These are phyloP conservation scores for Stevia rebaudiana DNA, from an alignment of 140 eudicot genomes.

Conservation along the genomic window DNA sequence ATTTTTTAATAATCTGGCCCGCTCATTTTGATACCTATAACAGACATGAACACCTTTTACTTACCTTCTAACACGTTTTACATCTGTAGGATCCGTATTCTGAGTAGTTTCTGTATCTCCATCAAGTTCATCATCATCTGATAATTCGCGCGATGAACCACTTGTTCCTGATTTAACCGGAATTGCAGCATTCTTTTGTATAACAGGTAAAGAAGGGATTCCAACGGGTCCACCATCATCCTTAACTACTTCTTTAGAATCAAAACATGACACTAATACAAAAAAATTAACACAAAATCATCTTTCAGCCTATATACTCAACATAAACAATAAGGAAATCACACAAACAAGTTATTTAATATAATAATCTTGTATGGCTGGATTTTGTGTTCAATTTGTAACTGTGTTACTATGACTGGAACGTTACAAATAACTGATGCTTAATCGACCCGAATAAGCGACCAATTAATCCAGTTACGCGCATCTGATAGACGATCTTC, in stretches of 20 bases:
- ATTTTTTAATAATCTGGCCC: too few species aligned
- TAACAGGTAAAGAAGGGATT: slow-evolving; percentile 62
- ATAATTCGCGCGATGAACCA: slow-evolving; percentile 83
- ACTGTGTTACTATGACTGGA: too few species aligned
- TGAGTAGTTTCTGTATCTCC: slow-evolving; percentile 74
- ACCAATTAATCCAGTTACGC: too few species aligned
- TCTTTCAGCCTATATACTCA: slow-evolving; percentile 1
- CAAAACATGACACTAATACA: slow-evolving; percentile 28
- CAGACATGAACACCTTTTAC: background rate
- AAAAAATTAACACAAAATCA: slow-evolving; percentile 14
- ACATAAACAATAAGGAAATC: background rate
- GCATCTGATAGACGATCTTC: too few species aligned
- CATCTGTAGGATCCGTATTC: slow-evolving; percentile 85
- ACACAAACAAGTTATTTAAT: background rate
- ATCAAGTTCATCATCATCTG: slow-evolving; percentile 95
- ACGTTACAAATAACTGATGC: too few species aligned
- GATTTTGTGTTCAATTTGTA: too few species aligned
- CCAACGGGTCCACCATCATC: slow-evolving; percentile 52
- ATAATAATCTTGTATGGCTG: too few species aligned
- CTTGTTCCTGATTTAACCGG: slow-evolving; percentile 91
- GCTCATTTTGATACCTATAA: too few species aligned
- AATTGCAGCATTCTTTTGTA: slow-evolving; percentile 51
- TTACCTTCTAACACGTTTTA: slow-evolving; percentile 93
- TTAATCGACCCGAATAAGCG: too few species aligned
- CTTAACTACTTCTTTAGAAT: slow-evolving; percentile 45